These are phyloP conservation scores for Cylindrodendrum hubeiense DNA, from an alignment of 2,329 filamentous ascomycete species.

Conservation along the genomic window DNA sequence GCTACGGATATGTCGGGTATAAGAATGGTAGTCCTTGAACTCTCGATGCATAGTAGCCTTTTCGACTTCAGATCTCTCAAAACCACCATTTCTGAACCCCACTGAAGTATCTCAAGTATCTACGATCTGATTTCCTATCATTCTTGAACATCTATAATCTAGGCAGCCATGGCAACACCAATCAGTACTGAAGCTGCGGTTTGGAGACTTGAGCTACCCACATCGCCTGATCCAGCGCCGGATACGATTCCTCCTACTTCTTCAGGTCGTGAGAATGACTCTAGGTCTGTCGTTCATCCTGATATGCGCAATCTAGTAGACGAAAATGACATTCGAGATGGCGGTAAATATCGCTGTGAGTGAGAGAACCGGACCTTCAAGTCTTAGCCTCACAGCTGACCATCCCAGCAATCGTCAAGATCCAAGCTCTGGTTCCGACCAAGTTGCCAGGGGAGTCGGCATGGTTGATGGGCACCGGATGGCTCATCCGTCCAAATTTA, in stretches of 20 bases:
- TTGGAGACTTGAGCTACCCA: slow-evolving; percentile 25
- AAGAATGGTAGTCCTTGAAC: no score
- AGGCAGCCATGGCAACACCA: no score
- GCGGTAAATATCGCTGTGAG: slow-evolving; percentile 34
- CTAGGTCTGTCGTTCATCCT: slow-evolving; percentile 28
- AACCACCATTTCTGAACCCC: no score
- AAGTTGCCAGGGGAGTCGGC: not conserved
- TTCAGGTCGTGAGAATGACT: slow-evolving; percentile 16
- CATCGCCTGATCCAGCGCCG: slow-evolving; percentile 14
- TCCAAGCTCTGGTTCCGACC: slow-evolving; percentile 29
- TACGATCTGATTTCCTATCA: no score
- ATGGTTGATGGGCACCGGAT: slow-evolving; percentile 42
- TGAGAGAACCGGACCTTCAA: not conserved
- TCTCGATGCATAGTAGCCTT: no score
- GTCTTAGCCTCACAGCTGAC: not conserved
- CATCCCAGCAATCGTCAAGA: slow-evolving; percentile 32
- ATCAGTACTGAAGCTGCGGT: slow-evolving; percentile 3
- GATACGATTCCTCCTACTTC: slow-evolving; percentile 22
- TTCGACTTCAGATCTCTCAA: no score
- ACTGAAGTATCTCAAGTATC: no score
- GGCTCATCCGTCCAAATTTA: slow-evolving; percentile 36
- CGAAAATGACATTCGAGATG: slow-evolving; percentile 21
- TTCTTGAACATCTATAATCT: no score
- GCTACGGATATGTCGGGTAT: no score
- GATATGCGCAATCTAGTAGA: slow-evolving; percentile 25